Base-by-base conservation (phyloP, 2,329 filamentous ascomycete species). In the Aspergillus pseudoterreus region DNA sequence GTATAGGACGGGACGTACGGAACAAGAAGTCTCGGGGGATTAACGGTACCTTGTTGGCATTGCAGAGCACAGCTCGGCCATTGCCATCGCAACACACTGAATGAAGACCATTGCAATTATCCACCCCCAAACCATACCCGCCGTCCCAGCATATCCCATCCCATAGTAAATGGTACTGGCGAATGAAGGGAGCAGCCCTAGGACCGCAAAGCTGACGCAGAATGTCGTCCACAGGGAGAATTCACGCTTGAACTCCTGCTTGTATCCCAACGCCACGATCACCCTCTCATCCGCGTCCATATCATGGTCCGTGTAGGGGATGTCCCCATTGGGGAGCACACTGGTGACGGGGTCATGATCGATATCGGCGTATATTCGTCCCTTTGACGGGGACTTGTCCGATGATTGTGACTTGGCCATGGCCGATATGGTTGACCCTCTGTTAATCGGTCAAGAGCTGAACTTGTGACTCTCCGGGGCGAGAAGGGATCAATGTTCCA, bases 61-160 rank as follows among this genome's bases (percentile, higher is more conserved):
- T 42, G 82, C 83, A 2, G 82, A 86, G 61, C 86, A 88, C 15
- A 90, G 73, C 68, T 90, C 86, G 1, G 86, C 86, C 81, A 85
- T 84, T 17, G 79, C 80, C 70, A 83, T 78, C 8, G 86, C 86
- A 50, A 89, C 81, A 66, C 82, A 84, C 63, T 88, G 81, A 36
- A 90, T 87, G 38, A 88, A 88, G 4, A 85, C 59, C 80, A 88
- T 87, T 45, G 85, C 85, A 43, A 90, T 75, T 24, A 89, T 71
- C 86, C 87, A 90, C 4, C 86, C 87, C 86, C 86, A 90, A 2
- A 84, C 84, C 84, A 88, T 87, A 21, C 84, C 83, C 52, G 75
- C 79, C 0, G 78, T 81, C 4, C 80, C 77, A 19, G 78, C 77
- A 64, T 82, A 82, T 35, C 79, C 79, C 76, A 76, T 74, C 57